phyloP scores from a whole-genome alignment of 2,329 filamentous ascomycete genomes.

The Stachybotrys echinatus region DNA sequence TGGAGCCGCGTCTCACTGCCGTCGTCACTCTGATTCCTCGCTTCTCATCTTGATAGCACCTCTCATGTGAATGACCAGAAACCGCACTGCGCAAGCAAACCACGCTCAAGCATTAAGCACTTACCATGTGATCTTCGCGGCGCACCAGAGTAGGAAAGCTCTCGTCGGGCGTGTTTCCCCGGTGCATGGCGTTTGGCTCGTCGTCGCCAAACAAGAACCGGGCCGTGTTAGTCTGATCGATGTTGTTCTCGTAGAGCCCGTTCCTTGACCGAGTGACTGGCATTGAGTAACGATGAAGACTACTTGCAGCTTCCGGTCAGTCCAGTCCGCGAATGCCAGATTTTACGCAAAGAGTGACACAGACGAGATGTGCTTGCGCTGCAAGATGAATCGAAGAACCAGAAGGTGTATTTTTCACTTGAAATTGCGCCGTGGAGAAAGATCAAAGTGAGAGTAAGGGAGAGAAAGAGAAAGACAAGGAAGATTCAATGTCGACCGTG shows the following conservation, averaged over 20 bases:
- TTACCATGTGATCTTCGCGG: slow-evolving; percentile 53
- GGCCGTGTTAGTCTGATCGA: slow-evolving; percentile 81
- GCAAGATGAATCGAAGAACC: too few species aligned
- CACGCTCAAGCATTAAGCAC: too few species aligned
- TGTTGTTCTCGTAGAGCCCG: slow-evolving; percentile 60
- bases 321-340: slow-evolving; percentile 17
- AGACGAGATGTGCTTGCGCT: too few species aligned
- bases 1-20: not conserved
- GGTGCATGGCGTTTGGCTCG: slow-evolving; percentile 45
- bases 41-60: not conserved
- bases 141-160: slow-evolving; percentile 81
- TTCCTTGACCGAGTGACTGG: slow-evolving; percentile 70
- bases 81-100: too few species aligned
- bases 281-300: slow-evolving; percentile 89
- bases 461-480: too few species aligned
- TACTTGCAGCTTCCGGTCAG: too few species aligned
- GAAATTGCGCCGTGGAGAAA: too few species aligned
- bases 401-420: too few species aligned
- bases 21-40: not conserved
- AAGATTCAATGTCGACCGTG: too few species aligned
- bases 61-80: not conserved
- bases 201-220: slow-evolving; percentile 84
- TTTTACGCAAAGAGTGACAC: too few species aligned
- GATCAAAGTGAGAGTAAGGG: not conserved
- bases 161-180: slow-evolving; percentile 64